Base-by-base conservation (phyloP, 108 stramenopile species). In the Seminavis robusta region DNA sequence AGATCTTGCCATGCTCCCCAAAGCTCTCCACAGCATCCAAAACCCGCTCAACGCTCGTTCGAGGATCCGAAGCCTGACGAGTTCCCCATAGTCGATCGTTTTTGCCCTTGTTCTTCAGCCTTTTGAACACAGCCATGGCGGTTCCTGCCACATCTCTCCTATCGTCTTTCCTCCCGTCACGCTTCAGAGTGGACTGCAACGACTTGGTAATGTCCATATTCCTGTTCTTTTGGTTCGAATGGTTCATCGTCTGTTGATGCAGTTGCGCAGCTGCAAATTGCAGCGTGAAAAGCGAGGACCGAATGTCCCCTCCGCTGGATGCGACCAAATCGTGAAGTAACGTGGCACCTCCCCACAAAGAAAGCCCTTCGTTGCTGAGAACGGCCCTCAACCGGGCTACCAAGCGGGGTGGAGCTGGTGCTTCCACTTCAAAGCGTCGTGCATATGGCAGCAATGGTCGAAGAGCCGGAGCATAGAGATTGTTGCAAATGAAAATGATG, bases 401-500 rank as follows among this genome's bases (percentile, higher is more conserved):
- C 43, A 98, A 56, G 16, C 95, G 75, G 27, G 76, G 46, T 0
- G 83, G 71, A 17, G 73, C 59, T 9, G 92, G 82, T 9, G 85
- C 69, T 13, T 64, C 47, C 46, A 97, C 90, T 54, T 87, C 77
- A 49, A 98, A 96, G 7, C 92, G 77, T 31, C 69, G 65, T 4
- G 92, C 88, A 44, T 74, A 84, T 0, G 88, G 84, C n/a, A 97
- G 74, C 25, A 99, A 74, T 9, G 91, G 83, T n/a, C 94, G 69
- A n/a, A 99, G 67, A 9, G 83, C 80, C 6, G 96, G 94, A 17
- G 92, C 92, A 64, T 92, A 95, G 47, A 88, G 91, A 76, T 98
- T 89, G 61, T 99, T 99, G 80, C 98, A 98, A 71, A 97, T 97
- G 58, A 95, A 89, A 48, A 99, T 96, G 41, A 98, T 77, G 20